phyloP scores from a whole-genome alignment of 495 filamentous ascomycete genomes.

The Parathielavia hyrcaniae region DNA sequence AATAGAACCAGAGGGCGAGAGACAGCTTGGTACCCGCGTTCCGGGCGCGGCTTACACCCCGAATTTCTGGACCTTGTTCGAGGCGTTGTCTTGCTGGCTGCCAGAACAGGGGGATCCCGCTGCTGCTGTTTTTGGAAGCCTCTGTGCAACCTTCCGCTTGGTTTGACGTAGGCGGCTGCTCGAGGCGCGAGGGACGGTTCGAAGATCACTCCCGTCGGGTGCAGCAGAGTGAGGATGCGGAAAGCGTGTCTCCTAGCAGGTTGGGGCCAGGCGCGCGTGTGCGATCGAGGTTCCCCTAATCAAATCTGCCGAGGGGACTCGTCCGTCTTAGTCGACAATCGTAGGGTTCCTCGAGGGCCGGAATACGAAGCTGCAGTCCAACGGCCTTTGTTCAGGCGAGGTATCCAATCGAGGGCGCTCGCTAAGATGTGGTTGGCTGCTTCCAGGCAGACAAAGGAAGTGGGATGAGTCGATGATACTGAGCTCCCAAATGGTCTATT shows the following conservation, averaged over 20 bases:
- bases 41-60: slow-evolving; percentile 31
- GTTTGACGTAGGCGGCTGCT: slow-evolving; percentile 21
- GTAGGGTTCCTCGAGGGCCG: slow-evolving; percentile 7
- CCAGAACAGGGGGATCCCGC: slow-evolving; percentile 28
- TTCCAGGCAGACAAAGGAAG: not conserved
- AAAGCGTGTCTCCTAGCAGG: slow-evolving; percentile 9
- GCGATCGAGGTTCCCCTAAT: not conserved
- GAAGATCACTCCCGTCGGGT: slow-evolving; percentile 27
- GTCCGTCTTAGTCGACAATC: not conserved
- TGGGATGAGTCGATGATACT: not conserved
- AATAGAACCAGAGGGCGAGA: slow-evolving; percentile 30
- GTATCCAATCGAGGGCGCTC: slow-evolving; percentile 8
- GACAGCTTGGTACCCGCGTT: slow-evolving; percentile 28
- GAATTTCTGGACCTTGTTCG: slow-evolving; percentile 33
- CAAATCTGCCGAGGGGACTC: not conserved
- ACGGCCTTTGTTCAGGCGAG: slow-evolving; percentile 1
- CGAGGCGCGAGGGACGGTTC: slow-evolving; percentile 20
- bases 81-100: slow-evolving; percentile 26
- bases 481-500: slow-evolving; percentile 14
- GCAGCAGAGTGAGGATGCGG: slow-evolving; percentile 13
- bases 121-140: slow-evolving; percentile 37
- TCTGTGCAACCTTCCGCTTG: slow-evolving; percentile 31
- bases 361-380: slow-evolving; percentile 9
- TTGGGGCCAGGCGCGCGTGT: not conserved
- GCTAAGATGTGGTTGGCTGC: slow-evolving; percentile 12